Base-by-base conservation (phyloP, 2,329 filamentous ascomycete genomes). In the Fusarium keratoplasticum region DNA sequence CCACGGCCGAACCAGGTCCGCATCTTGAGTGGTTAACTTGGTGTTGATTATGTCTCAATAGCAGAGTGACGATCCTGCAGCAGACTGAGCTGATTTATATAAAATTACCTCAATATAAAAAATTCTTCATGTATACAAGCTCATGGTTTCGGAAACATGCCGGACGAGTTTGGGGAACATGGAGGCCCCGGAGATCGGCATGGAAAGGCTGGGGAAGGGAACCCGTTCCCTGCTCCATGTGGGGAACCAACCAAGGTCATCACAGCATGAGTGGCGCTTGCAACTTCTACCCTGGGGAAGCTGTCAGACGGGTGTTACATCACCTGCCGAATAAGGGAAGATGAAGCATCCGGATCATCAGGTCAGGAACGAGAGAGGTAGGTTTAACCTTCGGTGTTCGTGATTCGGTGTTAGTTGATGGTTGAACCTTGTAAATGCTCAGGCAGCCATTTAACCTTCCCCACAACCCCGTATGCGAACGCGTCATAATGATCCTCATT, bases 1-100 rank as follows among this genome's bases (percentile, higher is more conserved):
- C 73, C 75, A n/a, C 75, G 65, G n/a, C 75, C 75, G 22, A 76
- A 73, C 73, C 71, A 76, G 18, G 62, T 66, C 16, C 64, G 61
- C 75, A 76, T 76, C 10, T 44, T 68, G 40, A 27, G 1, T 27
- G 3, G 16, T 20, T 9, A 16, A 20, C 1, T 5, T 16, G 47
- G 18, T n/a, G 6, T 27, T 27, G 33, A 6, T 6, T 58, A 7
- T 58, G 6, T 58, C 14, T 25, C 1, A 10, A 10, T 22, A 25
- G 16, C 2, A 20, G 18, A 25, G 54, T 29, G 31, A 42, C 16
- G 25, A 27, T 27, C 16, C 9, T 35, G 3, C 38, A 44, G 38
- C 9, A 42, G 42, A 6, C 6, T 44, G 57, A 29, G 22, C 16
- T n/a, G 22, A 40, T 25, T n/a, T 58, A 58, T 58, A 58, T 58